A percentile compares a stretch with the other conserved stretches of the same genome.
Conservation (phyloP, 345 rosid species). For the Boechera divaricarpa region DNA sequence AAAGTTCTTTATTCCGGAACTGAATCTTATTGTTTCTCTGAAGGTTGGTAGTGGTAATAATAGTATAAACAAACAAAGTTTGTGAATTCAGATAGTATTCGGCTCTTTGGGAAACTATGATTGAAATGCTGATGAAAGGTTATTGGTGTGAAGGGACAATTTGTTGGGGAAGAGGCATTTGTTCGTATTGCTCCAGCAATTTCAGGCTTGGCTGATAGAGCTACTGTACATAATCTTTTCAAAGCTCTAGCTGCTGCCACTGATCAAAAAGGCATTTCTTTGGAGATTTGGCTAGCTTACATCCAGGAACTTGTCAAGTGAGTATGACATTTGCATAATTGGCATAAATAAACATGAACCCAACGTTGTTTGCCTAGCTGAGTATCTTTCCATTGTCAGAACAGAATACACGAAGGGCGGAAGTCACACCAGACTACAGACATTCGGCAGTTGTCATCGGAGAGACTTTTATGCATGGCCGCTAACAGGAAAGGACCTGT, state of each 20-base stretch:
- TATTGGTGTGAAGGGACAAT: conserved; percentile 61
- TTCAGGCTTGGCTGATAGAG: conserved; percentile 87
- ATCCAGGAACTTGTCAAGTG: conserved; percentile 90
- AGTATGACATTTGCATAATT: conserved; percentile 43
- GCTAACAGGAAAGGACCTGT: conserved; percentile 89
- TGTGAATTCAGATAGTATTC: conserved; percentile 5
- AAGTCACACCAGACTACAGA: conserved; percentile 66
- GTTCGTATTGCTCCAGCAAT: conserved; percentile 86
- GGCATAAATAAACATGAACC: neutral
- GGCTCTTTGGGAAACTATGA: neutral
- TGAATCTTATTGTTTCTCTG: conserved; percentile 12
- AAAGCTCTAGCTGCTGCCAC: conserved; percentile 66
- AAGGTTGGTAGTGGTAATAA: conserved; percentile 24
- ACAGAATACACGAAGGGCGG: conserved; percentile 85
- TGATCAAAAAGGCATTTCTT: conserved; percentile 69
- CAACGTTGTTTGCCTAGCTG: conserved; percentile 35
- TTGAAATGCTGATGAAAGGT: conserved; percentile 36
- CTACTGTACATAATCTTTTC: conserved; percentile 86
- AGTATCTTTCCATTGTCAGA: conserved; percentile 53
- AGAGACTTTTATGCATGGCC: conserved; percentile 80
- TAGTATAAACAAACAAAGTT: neutral
- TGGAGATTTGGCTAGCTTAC: conserved; percentile 80
- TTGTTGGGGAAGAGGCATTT: conserved; percentile 84
- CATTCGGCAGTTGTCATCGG: conserved; percentile 55
- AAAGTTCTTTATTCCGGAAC: neutral